Conservation (phyloP, 129 eudicot genomes). For the Scalesia atractyloides region DNA sequence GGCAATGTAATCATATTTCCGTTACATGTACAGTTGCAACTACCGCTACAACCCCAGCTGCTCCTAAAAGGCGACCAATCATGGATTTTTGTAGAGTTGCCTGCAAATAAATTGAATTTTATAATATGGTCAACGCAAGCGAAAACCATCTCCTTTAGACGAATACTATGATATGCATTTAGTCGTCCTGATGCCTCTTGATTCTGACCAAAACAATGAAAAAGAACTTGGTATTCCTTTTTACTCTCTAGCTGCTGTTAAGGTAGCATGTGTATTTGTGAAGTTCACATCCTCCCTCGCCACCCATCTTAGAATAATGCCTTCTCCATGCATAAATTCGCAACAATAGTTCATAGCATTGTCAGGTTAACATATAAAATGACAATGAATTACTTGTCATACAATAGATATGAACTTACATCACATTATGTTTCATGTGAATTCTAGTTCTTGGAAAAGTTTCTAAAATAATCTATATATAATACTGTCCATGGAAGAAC, state of each 20-base stretch:
- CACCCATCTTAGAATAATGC: conserved; percentile 83
- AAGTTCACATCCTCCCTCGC: conserved; percentile 64
- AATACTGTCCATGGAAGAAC: no score
- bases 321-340: conserved; percentile 76
- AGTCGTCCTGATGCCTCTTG: conserved; percentile 53
- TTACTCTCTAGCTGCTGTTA: conserved; percentile 49
- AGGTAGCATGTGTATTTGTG: conserved; percentile 89
- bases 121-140: neutral
- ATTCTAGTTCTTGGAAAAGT: no score
- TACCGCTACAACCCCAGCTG: no score
- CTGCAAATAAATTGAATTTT: conserved; percentile 33
- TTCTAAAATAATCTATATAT: no score
- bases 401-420: neutral
- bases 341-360: conserved; percentile 55
- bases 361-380: neutral
- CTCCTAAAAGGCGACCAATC: no score
- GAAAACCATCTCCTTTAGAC: conserved; percentile 3
- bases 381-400: neutral
- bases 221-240: conserved; percentile 37
- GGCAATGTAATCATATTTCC: conserved; percentile 5
- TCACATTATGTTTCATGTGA: no score
- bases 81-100: conserved; percentile 55
- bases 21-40: conserved; percentile 3
- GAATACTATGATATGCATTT: neutral
- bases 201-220: conserved; percentile 74